These are phyloP conservation scores for Incumbomyces lentus DNA, from an alignment of 2,329 filamentous ascomycete genomes.

Conservation along the genomic window DNA sequence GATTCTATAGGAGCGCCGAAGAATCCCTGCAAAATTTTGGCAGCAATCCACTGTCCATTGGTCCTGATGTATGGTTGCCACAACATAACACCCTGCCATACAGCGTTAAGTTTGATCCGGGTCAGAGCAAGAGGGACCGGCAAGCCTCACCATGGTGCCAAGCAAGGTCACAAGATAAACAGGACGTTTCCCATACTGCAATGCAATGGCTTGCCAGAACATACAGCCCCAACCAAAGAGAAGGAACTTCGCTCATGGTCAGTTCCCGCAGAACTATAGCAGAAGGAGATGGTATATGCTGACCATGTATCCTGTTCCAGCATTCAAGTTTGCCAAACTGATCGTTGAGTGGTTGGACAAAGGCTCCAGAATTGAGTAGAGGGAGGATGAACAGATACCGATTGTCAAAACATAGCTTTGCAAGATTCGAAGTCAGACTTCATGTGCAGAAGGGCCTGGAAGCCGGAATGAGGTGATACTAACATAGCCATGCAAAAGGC, in stretches of 20 bases:
- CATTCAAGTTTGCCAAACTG: conserved; percentile 35
- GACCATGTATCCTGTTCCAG: conserved; percentile 40
- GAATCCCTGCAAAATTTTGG: conserved; percentile 39
- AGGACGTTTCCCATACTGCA: conserved; percentile 31
- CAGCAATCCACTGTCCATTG: conserved; percentile 38
- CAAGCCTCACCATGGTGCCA: conserved; percentile 31
- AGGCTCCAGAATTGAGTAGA: conserved; percentile 28
- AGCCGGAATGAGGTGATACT: no score
- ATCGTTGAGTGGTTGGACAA: conserved; percentile 35
- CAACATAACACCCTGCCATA: no score
- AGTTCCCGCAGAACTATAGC: no score
- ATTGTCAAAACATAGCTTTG: conserved; percentile 25
- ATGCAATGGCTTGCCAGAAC: conserved; percentile 39
- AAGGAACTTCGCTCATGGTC: no score
- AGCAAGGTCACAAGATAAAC: conserved; percentile 23
- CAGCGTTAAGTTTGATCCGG: no score
- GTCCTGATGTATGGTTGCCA: conserved; percentile 36
- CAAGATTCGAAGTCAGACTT: no score
- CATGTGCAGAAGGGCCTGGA: no score
- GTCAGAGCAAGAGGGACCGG: no score
- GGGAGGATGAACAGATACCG: conserved; percentile 25
- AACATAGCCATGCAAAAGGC: conserved; percentile 27
- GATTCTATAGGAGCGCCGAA: conserved; percentile 40
- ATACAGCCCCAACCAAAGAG: conserved; percentile 31
- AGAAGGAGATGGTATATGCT: no score